phyloP scores from a whole-genome alignment of 78 protist genomes.

The Acrasis kona region DNA sequence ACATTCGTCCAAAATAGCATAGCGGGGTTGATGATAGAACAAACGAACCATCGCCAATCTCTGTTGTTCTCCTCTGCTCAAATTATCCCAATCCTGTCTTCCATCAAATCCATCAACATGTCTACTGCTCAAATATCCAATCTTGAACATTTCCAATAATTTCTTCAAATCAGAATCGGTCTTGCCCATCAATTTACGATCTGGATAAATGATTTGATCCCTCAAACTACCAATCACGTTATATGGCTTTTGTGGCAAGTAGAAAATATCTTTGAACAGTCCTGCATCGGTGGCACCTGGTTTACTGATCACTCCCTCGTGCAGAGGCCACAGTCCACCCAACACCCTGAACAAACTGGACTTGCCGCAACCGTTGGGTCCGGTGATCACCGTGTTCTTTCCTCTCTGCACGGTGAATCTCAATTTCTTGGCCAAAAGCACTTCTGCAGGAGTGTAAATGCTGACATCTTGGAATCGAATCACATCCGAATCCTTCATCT shows the following conservation, averaged over 20 bases:
- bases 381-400: constrained; percentile 25
- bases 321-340: constrained; percentile 62
- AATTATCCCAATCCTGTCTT: not conserved
- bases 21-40: constrained; percentile 71
- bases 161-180: constrained; percentile 46
- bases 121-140: constrained; percentile 12
- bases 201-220: constrained; percentile 82
- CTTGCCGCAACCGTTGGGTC: constrained; percentile 67
- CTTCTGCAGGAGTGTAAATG: not conserved
- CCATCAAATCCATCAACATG: not conserved
- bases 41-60: constrained; percentile 74
- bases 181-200: not conserved
- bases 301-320: not conserved
- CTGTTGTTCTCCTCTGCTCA: constrained; percentile 59
- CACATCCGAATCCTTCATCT: not conserved
- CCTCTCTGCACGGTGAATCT: not conserved
- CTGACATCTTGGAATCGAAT: constrained; percentile 2
- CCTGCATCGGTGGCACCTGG: not conserved
- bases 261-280: constrained; percentile 17
- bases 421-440: not conserved
- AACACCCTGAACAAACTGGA: constrained; percentile 50
- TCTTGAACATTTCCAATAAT: constrained; percentile 28
- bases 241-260: constrained; percentile 76
- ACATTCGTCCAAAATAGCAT: constrained; percentile 44
- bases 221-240: constrained; percentile 63